phyloP scores from a whole-genome alignment of 2,329 filamentous ascomycete species.

The Hypoxylon sp. region DNA sequence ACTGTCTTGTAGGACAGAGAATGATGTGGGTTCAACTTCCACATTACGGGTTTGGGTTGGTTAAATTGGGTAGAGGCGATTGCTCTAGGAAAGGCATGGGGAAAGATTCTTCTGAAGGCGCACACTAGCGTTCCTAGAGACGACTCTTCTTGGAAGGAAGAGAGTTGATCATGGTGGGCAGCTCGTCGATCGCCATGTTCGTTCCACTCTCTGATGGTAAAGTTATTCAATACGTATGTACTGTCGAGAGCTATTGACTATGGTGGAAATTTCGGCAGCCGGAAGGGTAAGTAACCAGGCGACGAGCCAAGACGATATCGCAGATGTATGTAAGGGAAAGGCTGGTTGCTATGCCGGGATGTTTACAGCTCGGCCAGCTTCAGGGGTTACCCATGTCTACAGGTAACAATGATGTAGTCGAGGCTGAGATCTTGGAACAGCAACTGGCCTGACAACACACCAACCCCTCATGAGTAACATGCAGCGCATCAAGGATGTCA shows the following conservation, averaged over 20 bases:
- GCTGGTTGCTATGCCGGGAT: conserved; percentile 38
- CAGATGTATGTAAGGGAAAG: conserved; percentile 45
- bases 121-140: conserved; percentile 29
- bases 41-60: conserved; percentile 13
- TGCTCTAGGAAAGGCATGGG: conserved; percentile 23
- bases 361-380: conserved; percentile 35
- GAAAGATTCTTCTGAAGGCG: conserved; percentile 17
- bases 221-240: conserved; percentile 32
- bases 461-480: conserved; percentile 46
- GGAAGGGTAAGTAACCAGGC: conserved; percentile 30
- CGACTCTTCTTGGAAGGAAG: conserved; percentile 32
- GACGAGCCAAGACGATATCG: conserved; percentile 47
- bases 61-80: conserved; percentile 8
- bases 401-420: conserved; percentile 46
- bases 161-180: conserved; percentile 32
- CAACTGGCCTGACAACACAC: conserved; percentile 43
- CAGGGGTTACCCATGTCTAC: conserved; percentile 40
- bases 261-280: conserved; percentile 39
- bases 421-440: conserved; percentile 43
- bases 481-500: conserved; percentile 29
- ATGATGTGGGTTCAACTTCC: conserved; percentile 25
- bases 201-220: conserved; percentile 29
- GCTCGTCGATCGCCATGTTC: conserved; percentile 33
- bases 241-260: conserved; percentile 23
- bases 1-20: conserved; percentile 27